A percentile compares a stretch with the other conserved stretches of the same genome.
Conservation (phyloP, 1,139 yeast species). For the Blastobotrys capitulatus region DNA sequence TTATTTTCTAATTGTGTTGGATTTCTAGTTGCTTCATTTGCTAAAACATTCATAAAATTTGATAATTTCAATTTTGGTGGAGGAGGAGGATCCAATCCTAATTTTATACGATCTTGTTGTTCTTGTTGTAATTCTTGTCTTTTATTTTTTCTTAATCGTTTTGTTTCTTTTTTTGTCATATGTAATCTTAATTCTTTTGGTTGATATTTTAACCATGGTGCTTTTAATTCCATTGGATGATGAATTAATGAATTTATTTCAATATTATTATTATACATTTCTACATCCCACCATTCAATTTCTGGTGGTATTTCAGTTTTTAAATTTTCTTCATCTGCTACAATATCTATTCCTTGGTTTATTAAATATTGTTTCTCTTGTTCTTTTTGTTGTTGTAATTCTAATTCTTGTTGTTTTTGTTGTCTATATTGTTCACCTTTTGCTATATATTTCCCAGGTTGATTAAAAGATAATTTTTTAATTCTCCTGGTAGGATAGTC, state of each 20-base stretch:
- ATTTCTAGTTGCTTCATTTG: slow-evolving; percentile 82
- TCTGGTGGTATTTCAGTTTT: slow-evolving; percentile 47
- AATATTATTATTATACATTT: slow-evolving; percentile 34
- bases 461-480: slow-evolving; percentile 46
- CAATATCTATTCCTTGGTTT: slow-evolving; percentile 39
- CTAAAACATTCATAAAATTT: slow-evolving; percentile 77
- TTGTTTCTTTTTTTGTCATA: slow-evolving; percentile 72
- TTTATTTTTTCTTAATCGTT: slow-evolving; percentile 66
- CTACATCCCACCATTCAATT: slow-evolving; percentile 83
- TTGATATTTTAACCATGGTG: slow-evolving; percentile 50
- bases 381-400: slow-evolving; percentile 32
- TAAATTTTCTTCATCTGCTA: slow-evolving; percentile 49
- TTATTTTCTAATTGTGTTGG: slow-evolving; percentile 80
- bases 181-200: slow-evolving; percentile 44
- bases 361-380: slow-evolving; percentile 18
- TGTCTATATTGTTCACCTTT: slow-evolving; percentile 50
- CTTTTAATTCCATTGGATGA: slow-evolving; percentile 67
- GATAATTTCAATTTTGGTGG: slow-evolving; percentile 81
- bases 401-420: slow-evolving; percentile 19
- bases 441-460: slow-evolving; percentile 55
- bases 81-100: slow-evolving; percentile 85
- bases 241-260: slow-evolving; percentile 61
- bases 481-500: slow-evolving; percentile 4
- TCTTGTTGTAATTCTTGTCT: slow-evolving; percentile 62
- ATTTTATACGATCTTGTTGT: slow-evolving; percentile 66